These are phyloP conservation scores for Chenopodium suecicum DNA, from an alignment of 148 eudicot species.

Conservation along the genomic window DNA sequence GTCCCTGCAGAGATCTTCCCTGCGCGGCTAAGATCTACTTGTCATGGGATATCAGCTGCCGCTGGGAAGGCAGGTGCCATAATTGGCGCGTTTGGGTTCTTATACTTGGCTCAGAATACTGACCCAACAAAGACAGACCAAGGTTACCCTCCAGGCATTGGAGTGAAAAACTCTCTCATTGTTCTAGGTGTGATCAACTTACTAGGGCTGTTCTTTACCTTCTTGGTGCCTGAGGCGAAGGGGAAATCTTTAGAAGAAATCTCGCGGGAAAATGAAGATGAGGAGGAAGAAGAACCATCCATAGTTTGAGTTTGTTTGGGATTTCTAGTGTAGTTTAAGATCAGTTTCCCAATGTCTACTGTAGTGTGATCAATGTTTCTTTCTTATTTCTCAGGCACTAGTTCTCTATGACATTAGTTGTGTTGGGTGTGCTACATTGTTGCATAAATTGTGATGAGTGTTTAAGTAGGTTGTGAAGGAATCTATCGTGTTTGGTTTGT, in stretches of 20 bases:
- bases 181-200: conserved; percentile 41
- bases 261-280: conserved; percentile 44
- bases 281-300: conserved; percentile 11
- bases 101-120: conserved; percentile 49
- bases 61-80: conserved; percentile 67
- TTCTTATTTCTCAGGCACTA: background rate
- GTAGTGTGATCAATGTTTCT: background rate
- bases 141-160: conserved; percentile 54
- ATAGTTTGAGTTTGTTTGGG: background rate
- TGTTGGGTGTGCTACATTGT: conserved; percentile 4
- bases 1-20: conserved; percentile 79
- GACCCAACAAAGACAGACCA: conserved; percentile 44
- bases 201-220: conserved; percentile 44
- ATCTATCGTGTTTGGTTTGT: background rate
- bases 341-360: background rate
- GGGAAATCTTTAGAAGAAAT: conserved; percentile 66
- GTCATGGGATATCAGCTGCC: conserved; percentile 69
- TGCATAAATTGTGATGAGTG: conserved; percentile 3
- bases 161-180: conserved; percentile 47
- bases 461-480: background rate
- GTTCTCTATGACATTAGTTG: background rate
- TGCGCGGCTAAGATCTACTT: conserved; percentile 61
- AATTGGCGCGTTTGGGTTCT: conserved; percentile 58
- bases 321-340: background rate
- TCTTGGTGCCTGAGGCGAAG: conserved; percentile 61